Conservation (phyloP, 1,284 basidiomycete species). For the Anthracocystis panici-leucophaei region DNA sequence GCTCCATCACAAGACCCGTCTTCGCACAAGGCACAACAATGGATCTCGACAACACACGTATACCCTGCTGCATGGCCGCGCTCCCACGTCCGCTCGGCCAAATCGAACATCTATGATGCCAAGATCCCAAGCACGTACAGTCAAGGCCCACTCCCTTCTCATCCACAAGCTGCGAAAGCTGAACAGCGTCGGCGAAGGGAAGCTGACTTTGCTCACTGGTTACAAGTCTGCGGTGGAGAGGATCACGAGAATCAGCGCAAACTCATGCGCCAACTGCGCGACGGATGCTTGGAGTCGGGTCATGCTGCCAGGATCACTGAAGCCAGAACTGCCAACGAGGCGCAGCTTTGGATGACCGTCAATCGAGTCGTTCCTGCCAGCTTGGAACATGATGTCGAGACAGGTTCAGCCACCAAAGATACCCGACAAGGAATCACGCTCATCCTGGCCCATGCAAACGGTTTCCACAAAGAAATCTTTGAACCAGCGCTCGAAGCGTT, state of each 20-base stretch:
- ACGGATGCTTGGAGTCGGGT: constrained; percentile 12
- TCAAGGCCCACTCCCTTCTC: constrained; percentile 26
- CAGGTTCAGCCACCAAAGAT: constrained; percentile 5
- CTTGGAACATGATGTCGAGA: constrained; percentile 16
- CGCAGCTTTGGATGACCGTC: constrained; percentile 47
- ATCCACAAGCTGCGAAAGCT: constrained; percentile 38
- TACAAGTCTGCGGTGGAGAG: constrained; percentile 20
- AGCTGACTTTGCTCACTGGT: constrained; percentile 39
- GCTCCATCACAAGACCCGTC: constrained; percentile 36
- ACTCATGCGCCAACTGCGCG: constrained; percentile 25
- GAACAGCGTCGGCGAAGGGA: constrained; percentile 45
- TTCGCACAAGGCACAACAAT: constrained; percentile 64
- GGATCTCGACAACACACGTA: constrained; percentile 76
- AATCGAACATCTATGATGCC: constrained; percentile 43
- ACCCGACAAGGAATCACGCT: constrained; percentile 73
- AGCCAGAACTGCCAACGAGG: constrained; percentile 37
- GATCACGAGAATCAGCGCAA: constrained; percentile 19
- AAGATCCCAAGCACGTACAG: constrained; percentile 24
- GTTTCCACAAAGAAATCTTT: constrained; percentile 85
- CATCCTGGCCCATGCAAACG: constrained; percentile 82
- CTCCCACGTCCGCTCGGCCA: constrained; percentile 60
- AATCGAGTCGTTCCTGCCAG: constrained; percentile 39
- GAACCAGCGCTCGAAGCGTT: constrained; percentile 76
- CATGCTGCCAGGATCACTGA: constrained; percentile 33
- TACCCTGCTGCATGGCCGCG: constrained; percentile 80